A percentile compares a stretch with the other conserved stretches of the same genome.
phyloP scores from a whole-genome alignment of 1,284 basidiomycete species.

The Meripilus lineatus region DNA sequence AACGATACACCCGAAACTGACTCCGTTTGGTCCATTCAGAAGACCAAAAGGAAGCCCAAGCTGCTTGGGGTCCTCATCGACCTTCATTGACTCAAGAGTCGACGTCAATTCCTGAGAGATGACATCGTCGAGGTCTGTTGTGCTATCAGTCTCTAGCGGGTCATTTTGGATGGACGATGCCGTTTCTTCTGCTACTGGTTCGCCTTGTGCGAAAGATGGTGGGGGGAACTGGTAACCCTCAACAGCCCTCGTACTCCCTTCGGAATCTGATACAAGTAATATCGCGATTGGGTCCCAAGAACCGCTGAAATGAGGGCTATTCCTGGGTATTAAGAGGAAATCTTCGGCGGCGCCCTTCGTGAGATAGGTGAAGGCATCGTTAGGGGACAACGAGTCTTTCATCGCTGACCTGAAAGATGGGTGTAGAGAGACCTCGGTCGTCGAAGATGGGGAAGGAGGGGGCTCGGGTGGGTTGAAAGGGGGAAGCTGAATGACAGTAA shows the following conservation, averaged over 20 bases:
- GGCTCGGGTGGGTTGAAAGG: constrained; percentile 64
- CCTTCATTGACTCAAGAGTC: constrained; percentile 38
- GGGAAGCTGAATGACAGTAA: constrained; percentile 71
- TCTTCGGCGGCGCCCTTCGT: constrained; percentile 68
- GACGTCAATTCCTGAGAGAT: constrained; percentile 36
- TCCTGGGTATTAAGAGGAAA: constrained; percentile 70
- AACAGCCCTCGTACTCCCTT: constrained; percentile 35
- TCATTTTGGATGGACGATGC: not conserved
- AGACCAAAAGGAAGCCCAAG: constrained; percentile 37
- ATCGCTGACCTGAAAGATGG: constrained; percentile 59
- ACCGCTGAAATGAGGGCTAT: constrained; percentile 69
- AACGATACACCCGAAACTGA: constrained; percentile 38
- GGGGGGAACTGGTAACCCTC: constrained; percentile 58
- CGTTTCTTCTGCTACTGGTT: constrained; percentile 4
- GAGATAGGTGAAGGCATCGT: constrained; percentile 57
- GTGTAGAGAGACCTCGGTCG: constrained; percentile 36
- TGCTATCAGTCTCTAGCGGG: constrained; percentile 4
- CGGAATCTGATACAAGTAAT: constrained; percentile 41
- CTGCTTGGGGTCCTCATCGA: constrained; percentile 32
- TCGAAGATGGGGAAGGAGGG: constrained; percentile 34
- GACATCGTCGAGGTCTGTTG: constrained; percentile 18
- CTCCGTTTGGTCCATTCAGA: constrained; percentile 34
- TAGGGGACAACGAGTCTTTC: constrained; percentile 54
- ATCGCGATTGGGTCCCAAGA: constrained; percentile 71
- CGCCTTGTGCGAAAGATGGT: constrained; percentile 32